Evolutionary conservation across 2,329 filamentous ascomycete genomes (phyloP).

Genomic region (Colletotrichum graminicola): DNA sequence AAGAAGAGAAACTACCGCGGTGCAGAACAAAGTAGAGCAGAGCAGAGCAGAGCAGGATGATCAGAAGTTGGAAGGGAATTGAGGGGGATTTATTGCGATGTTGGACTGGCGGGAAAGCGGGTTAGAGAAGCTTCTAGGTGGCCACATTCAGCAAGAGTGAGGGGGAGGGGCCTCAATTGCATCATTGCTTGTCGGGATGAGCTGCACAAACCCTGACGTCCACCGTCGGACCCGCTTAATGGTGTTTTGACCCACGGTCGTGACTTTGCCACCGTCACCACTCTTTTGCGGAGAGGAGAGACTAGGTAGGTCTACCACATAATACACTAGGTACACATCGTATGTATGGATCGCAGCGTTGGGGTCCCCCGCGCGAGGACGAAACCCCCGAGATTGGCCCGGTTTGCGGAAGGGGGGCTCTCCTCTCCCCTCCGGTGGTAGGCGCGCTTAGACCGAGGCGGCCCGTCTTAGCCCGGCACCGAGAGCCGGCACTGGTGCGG

Average conservation of each 20-base stretch:
- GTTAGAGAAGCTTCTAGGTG: conserved; percentile 2
- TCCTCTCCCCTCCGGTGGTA: not conserved
- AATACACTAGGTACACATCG: too few relatives aligned
- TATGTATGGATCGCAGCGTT: not conserved
- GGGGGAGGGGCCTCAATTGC: conserved; percentile 34
- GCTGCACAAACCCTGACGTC: conserved; percentile 37
- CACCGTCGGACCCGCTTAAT: conserved; percentile 37
- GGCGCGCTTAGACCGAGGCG: conserved; percentile 9
- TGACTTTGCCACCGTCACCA: conserved; percentile 3
- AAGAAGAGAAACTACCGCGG: too few relatives aligned
- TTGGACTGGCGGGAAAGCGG: too few relatives aligned
- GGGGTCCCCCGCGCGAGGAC: conserved; percentile 28
- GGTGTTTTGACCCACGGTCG: conserved; percentile 1
- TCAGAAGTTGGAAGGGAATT: not conserved
- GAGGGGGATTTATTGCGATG: not conserved
- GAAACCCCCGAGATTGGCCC: not conserved
- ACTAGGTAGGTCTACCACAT: too few relatives aligned
- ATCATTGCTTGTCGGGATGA: conserved; percentile 42
- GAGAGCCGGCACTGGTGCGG: conserved; percentile 6
- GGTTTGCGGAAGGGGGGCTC: too few relatives aligned
- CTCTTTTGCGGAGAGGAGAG: not conserved
- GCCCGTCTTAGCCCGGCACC: conserved; percentile 16
- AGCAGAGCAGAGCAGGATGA: not conserved
- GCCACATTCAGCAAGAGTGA: conserved; percentile 28
- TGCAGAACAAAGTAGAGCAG: conserved; percentile 3